Conservation (phyloP, 768 basidiomycete species). For the Tulasnella sp. region DNA sequence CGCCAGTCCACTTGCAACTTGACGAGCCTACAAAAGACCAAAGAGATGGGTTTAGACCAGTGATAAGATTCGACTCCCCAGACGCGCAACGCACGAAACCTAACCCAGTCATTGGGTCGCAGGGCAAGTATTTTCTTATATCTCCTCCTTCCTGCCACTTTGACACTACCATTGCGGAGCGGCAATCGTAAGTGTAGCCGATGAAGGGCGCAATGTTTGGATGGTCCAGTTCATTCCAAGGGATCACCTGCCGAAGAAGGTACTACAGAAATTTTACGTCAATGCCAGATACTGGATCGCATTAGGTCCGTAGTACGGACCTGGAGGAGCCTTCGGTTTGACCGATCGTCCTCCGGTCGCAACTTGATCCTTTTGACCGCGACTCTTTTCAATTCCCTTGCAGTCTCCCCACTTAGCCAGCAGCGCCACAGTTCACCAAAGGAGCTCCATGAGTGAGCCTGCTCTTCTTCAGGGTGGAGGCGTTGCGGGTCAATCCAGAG, state of each 20-base stretch:
- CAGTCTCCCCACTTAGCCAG: not conserved
- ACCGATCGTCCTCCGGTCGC: not conserved
- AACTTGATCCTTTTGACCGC: not conserved
- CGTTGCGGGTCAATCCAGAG: no score
- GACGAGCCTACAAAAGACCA: not conserved
- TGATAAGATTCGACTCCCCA: no score
- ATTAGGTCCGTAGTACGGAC: not conserved
- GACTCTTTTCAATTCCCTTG: not conserved
- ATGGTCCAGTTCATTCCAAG: not conserved
- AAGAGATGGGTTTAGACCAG: not conserved
- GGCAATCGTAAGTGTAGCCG: not conserved
- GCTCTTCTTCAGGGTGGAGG: no score
- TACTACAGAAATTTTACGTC: not conserved
- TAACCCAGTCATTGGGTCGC: not conserved
- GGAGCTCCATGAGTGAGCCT: no score
- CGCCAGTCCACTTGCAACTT: conserved; percentile 1
- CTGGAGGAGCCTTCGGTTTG: not conserved
- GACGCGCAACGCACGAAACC: not conserved
- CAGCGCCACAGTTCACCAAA: conserved; percentile 11
- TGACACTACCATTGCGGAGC: not conserved
- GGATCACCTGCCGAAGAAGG: not conserved
- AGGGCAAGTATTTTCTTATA: not conserved
- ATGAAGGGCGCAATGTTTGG: not conserved
- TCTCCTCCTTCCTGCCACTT: conserved; percentile 5
- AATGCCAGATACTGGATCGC: not conserved